Base-by-base conservation (phyloP, 352 stramenopile genomes). In the Globisporangium canariense region DNA sequence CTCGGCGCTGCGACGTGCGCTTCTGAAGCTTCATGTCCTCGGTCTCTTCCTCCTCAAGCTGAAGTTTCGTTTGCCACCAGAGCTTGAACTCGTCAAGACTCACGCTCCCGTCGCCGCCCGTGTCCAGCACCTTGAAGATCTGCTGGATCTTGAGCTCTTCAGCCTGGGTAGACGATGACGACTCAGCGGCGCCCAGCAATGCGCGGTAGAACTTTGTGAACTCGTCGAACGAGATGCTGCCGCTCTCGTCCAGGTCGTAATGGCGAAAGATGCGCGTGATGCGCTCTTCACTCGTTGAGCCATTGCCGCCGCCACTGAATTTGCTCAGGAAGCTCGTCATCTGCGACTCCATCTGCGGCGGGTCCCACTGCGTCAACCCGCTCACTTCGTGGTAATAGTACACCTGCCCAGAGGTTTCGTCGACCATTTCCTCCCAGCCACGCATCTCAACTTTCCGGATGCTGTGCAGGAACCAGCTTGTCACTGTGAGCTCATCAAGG, bases 51-150 rank as follows among this genome's bases (percentile, higher is more conserved):
- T 75, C 62, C 59, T 89, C 78, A 3, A 93, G 63, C 55, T 82
- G 66, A 3, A 88, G 64, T 38, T 90, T 93, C 1, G 83, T 82
- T 61, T 78, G 75, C 83, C 83, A 91, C 83, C 83, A 93, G n/a
- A 83, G 43, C 50, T 79, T 73, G 62, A 93, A 93, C 62, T 93
- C 83, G 3, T 90, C 81, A 2, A 90, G 59, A 58, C 68, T 90
- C 34, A 91, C 83, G 38, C 71, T 58, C 9, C 80, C 81, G 41
- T 91, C 83, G 14, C 78, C 81, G n/a, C 78, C 86, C 5, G 75
- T 84, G 63, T 93, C 79, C 3, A 93, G 51, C 11, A 91, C 68
- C 8, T 45, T 56, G 52, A 90, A 89, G 6, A 91, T 69, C 43
- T 88, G 72, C 20, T 64, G 65, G 32, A 91, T 75, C 16, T 87